phyloP scores from a whole-genome alignment of 495 filamentous ascomycete species.

The Podospora conica region DNA sequence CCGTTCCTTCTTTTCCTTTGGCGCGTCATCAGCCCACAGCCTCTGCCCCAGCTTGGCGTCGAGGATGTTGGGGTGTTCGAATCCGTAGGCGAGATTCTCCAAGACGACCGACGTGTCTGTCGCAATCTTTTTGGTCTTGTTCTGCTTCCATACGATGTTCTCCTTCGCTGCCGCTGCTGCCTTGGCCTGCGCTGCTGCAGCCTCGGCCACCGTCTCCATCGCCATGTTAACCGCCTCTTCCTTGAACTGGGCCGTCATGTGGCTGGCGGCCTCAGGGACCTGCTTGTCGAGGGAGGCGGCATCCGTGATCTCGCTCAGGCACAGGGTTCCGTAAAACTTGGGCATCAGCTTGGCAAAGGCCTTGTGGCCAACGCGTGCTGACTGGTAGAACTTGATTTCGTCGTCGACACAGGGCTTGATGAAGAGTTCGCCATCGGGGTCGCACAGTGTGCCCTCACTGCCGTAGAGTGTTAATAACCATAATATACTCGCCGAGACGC shows the following conservation, averaged over 20 bases:
- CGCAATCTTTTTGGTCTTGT: conserved; percentile 50
- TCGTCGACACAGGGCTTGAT: conserved; percentile 88
- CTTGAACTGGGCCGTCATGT: conserved; percentile 39
- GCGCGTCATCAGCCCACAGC: conserved; percentile 81
- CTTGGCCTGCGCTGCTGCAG: conserved; percentile 19
- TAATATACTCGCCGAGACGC: neutral
- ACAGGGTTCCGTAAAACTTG: conserved; percentile 72
- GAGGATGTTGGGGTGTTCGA: conserved; percentile 82
- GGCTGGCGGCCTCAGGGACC: conserved; percentile 37
- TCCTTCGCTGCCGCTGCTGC: conserved; percentile 18
- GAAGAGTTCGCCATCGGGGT: conserved; percentile 75
- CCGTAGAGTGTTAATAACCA: conserved; percentile 10
- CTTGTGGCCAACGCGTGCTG: conserved; percentile 55
- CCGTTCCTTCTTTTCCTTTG: conserved; percentile 64
- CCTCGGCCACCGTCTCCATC: conserved; percentile 24
- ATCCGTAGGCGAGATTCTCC: conserved; percentile 78
- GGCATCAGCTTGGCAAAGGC: conserved; percentile 76
- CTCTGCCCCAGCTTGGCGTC: conserved; percentile 86
- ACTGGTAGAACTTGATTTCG: conserved; percentile 92
- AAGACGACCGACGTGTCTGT: conserved; percentile 79
- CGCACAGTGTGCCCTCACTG: conserved; percentile 88
- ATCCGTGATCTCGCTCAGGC: conserved; percentile 41
- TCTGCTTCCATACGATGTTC: conserved; percentile 31
- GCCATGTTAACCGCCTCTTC: conserved; percentile 31
- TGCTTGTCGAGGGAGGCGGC: conserved; percentile 47